Conservation (phyloP, 2,329 filamentous ascomycete species). For the Monilinia fructicola region DNA sequence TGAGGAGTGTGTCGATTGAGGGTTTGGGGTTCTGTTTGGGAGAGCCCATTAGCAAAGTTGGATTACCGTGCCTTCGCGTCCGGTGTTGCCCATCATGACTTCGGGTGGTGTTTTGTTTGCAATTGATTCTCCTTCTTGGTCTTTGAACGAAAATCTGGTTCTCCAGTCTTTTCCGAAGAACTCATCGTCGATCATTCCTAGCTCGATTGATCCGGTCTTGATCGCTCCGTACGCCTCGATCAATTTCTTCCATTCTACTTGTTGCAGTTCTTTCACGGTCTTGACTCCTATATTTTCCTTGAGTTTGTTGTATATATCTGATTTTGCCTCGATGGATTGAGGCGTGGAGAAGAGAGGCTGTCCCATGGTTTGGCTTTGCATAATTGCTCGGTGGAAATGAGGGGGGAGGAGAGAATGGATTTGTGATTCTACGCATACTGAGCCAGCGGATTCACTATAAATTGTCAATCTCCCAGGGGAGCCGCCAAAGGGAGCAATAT, state of each 20-base stretch:
- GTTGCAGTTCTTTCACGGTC: conserved; percentile 16
- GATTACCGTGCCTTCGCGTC: not conserved
- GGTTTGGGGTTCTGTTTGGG: no score
- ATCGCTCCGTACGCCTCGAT: not conserved
- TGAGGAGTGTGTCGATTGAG: no score
- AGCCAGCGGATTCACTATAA: no score
- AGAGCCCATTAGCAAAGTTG: no score
- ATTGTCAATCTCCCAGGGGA: no score
- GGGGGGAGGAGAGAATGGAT: no score
- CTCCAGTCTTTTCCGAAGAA: conserved; percentile 2
- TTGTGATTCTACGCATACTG: no score
- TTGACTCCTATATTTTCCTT: conserved; percentile 13
- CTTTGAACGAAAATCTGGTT: not conserved
- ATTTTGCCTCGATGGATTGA: conserved; percentile 12
- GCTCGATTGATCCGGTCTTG: not conserved
- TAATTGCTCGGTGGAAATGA: conserved; percentile 15
- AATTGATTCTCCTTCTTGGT: not conserved
- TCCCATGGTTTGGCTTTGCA: conserved; percentile 25
- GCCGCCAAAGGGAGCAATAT: no score
- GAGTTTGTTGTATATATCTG: not conserved
- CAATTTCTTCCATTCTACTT: not conserved
- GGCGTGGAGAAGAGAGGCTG: conserved; percentile 15
- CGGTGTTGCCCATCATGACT: not conserved
- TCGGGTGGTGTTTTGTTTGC: not conserved
- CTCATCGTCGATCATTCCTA: not conserved